Evolutionary conservation across 192 early-diverging fungal genomes (phyloP).

Genomic region (Geranomyces michiganensis): DNA sequence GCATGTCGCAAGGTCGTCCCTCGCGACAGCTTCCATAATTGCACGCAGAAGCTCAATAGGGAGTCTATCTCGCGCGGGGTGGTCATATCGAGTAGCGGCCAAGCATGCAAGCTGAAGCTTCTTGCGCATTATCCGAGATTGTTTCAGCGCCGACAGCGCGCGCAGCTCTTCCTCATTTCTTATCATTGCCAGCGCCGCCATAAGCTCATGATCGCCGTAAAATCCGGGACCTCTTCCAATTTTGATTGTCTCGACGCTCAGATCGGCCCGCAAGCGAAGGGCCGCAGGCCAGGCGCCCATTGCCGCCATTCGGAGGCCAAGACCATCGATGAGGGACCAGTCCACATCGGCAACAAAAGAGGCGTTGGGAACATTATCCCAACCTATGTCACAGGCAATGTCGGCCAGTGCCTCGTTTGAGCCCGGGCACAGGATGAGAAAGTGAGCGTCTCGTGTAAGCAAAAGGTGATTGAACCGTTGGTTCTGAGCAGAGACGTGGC

Average conservation of each 20-base stretch:
- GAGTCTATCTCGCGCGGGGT: not conserved
- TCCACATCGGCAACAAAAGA: slow-evolving; percentile 5
- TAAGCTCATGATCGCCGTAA: slow-evolving; percentile 3
- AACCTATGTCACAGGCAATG: not conserved
- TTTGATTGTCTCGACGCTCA: not conserved
- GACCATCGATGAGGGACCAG: not conserved
- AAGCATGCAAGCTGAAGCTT: not conserved
- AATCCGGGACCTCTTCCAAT: not conserved
- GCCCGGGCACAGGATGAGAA: not conserved
- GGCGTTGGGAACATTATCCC: not conserved
- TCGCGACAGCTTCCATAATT: not conserved
- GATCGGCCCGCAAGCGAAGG: not conserved
- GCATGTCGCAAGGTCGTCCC: not conserved
- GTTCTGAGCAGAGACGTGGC: not conserved
- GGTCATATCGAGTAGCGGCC: not conserved
- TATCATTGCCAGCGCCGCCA: not conserved
- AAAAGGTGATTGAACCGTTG: not conserved
- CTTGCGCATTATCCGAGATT: not conserved
- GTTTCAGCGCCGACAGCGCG: not conserved
- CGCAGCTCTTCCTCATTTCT: not conserved
- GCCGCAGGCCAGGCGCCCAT: not conserved
- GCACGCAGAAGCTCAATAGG: not conserved
- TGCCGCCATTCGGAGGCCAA: not conserved
- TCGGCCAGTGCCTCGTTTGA: not conserved
- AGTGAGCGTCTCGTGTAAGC: not conserved